Evolutionary conservation across 2,329 filamentous ascomycete species (phyloP).

Genomic region (Apiospora marii): DNA sequence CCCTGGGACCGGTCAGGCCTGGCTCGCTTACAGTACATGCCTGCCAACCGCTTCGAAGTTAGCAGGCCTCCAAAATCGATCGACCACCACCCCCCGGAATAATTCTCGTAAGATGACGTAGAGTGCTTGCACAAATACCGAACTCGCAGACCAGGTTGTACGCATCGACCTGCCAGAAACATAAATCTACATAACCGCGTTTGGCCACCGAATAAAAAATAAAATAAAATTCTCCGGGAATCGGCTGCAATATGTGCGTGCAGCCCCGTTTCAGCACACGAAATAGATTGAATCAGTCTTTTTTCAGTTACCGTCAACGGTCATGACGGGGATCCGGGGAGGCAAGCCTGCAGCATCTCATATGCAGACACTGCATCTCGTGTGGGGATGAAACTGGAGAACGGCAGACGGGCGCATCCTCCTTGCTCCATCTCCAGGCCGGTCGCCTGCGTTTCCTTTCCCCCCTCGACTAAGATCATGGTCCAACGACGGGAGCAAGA

Average conservation of each 20-base stretch:
- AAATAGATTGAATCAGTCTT: neutral
- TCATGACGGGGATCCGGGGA: neutral
- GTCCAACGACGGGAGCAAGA: constrained; percentile 4
- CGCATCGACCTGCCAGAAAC: neutral
- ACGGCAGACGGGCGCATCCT: neutral
- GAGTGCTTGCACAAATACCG: neutral
- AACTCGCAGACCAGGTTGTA: neutral
- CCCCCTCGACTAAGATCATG: constrained; percentile 10
- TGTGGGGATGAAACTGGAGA: neutral
- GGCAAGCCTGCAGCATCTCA: neutral
- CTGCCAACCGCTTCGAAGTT: neutral
- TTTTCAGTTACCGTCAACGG: no score
- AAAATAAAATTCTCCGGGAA: neutral
- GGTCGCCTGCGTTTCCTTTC: neutral
- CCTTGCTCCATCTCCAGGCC: neutral
- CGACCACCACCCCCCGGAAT: neutral
- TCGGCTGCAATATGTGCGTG: neutral
- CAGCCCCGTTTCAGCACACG: neutral
- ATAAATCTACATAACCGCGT: neutral
- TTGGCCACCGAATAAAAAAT: neutral
- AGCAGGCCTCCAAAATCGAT: neutral
- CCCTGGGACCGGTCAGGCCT: no score
- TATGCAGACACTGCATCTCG: neutral
- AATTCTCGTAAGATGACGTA: neutral
- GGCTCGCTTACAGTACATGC: no score